Evolutionary conservation across 2,329 filamentous ascomycete genomes (phyloP), one percentile per base, ranked within the genome.

Genomic region (Aspergillus pseudoglaucus): DNA sequence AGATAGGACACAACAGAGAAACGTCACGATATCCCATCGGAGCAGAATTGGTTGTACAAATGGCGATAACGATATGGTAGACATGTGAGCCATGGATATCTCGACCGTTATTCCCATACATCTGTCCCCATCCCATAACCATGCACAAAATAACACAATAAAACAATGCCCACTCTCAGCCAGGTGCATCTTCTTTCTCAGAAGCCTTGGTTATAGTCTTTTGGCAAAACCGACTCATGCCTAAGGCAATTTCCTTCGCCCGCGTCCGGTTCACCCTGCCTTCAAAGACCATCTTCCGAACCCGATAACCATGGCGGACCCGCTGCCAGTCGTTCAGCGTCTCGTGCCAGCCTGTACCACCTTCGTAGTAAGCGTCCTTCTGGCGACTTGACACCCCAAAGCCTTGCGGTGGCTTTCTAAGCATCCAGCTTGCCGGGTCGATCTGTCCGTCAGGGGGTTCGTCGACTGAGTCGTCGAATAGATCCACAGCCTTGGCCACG

Each of bases 351-450:
- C 67, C 69, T 6, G 59, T 53, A 8, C 63, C 63, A 44, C 68
- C 66, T 48, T 71, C 67, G 42, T 69, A 72, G 54, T 66, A 71
- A 4, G 58, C 57, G n/a, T 63, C 57, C 39, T 57, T 59, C 45
- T 72, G 67, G 27, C 60, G 62, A 7, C 56, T 61, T 4, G 67
- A 66, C 49, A 66, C 57, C 9, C 54, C 57, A 47, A 65, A 60
- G 0, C 69, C 69, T 46, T 71, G 67, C 2, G 67, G 69, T 4
- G 69, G 69, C 42, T 59, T 67, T 38, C 61, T 67, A 33, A 72
- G 58, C 25, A 69, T 63, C 69, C 69, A 72, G 44, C 63, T 62
- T 4, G 63, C 65, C 9, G 69, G 62, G 17, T 72, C 68, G n/a
- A 71, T 60, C 27, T 61, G 56, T 6, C 64, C 63, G 50, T 70